Evolutionary conservation across 176 grass and related monocot species (phyloP).

Genomic region (Thalia dealbata): DNA sequence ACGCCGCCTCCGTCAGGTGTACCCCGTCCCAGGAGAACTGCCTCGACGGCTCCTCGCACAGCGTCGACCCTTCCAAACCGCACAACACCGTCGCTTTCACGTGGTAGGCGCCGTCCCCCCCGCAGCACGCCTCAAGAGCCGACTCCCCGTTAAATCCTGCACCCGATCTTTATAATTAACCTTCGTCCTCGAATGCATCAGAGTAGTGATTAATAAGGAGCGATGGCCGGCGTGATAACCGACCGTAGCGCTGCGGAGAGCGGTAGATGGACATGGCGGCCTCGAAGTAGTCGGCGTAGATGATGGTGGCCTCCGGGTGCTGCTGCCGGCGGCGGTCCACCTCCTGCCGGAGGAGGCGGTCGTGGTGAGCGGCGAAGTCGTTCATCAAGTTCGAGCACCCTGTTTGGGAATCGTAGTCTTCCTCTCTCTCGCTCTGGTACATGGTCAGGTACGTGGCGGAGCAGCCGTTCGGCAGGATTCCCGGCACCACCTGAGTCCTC

Average conservation of each 20-base stretch:
- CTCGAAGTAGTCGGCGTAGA: conserved; percentile 71
- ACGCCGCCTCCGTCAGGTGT: background rate
- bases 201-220: too few species aligned
- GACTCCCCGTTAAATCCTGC: conserved; percentile 46
- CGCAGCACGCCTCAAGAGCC: conserved; percentile 56
- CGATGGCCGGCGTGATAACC: background rate
- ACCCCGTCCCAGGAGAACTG: background rate
- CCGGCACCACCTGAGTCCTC: conserved; percentile 63
- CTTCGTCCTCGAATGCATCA: too few species aligned
- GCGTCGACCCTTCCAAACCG: background rate
- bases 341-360: conserved; percentile 41
- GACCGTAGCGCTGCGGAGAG: conserved; percentile 51
- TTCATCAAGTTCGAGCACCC: conserved; percentile 77
- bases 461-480: conserved; percentile 83
- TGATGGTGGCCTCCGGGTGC: conserved; percentile 43
- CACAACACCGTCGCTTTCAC: background rate
- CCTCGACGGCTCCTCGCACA: background rate
- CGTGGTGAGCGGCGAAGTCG: conserved; percentile 66
- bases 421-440: conserved; percentile 42
- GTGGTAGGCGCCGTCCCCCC: conserved; percentile 41
- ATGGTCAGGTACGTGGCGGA: conserved; percentile 50
- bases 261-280: conserved; percentile 55
- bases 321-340: conserved; percentile 37
- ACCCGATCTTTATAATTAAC: too few species aligned
- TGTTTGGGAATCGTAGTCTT: conserved; percentile 63